phyloP scores from a whole-genome alignment of 73 alveolate genomes.

The Tetrahymena thermophila region DNA sequence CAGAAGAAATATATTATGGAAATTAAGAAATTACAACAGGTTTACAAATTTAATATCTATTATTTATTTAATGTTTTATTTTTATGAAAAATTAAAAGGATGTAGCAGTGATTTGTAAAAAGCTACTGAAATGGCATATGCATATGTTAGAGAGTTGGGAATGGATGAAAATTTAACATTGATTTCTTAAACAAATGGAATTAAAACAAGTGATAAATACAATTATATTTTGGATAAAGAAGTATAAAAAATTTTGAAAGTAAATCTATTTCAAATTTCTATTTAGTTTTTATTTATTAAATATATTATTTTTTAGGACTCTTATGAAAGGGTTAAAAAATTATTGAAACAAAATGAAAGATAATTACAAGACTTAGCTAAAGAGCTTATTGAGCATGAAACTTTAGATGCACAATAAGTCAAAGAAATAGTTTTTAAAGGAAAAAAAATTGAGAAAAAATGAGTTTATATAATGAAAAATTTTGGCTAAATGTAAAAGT shows the following conservation, averaged over 20 bases:
- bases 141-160: conserved; percentile 24
- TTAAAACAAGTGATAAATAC: conserved; percentile 26
- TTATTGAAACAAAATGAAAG: background rate
- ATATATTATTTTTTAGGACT: background rate
- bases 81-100: background rate
- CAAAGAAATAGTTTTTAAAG: background rate
- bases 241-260: conserved; percentile 19
- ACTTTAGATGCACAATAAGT: background rate
- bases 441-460: background rate
- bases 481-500: too few relatives aligned
- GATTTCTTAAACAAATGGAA: background rate
- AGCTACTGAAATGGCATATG: conserved; percentile 38
- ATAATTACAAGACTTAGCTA: background rate
- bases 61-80: background rate
- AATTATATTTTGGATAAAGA: conserved; percentile 4
- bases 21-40: conserved; percentile 36
- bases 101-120: conserved; percentile 23
- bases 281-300: too few relatives aligned
- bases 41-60: background rate
- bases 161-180: conserved; percentile 19
- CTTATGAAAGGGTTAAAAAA: conserved; percentile 24
- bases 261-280: background rate
- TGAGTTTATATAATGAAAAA: background rate
- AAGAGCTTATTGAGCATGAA: background rate
- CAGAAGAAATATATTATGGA: conserved; percentile 41